phyloP scores from a whole-genome alignment of 768 basidiomycete genomes.

The Tulasnella calospora region DNA sequence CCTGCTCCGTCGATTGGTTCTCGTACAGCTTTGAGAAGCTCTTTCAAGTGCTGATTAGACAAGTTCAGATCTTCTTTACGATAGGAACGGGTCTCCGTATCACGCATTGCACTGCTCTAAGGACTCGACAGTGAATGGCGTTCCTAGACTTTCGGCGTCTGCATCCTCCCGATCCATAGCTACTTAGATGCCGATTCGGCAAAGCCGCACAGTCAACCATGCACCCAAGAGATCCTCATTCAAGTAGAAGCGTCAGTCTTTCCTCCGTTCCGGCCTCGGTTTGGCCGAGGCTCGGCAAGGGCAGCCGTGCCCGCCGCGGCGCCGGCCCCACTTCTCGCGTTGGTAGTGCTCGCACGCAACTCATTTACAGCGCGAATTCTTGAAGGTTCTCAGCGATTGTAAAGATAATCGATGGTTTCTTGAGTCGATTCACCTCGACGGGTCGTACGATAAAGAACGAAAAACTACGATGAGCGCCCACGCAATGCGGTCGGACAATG shows the following conservation, averaged over 20 bases:
- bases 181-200: not conserved
- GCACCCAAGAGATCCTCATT: not conserved
- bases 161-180: not conserved
- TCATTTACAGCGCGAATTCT: too few relatives aligned
- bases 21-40: not conserved
- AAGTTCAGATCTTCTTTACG: not conserved
- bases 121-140: not conserved
- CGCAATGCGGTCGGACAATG: too few relatives aligned
- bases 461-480: too few relatives aligned
- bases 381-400: too few relatives aligned
- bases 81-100: not conserved
- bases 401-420: too few relatives aligned
- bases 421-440: too few relatives aligned
- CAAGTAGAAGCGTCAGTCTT: not conserved
- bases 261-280: not conserved
- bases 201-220: not conserved
- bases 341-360: not conserved
- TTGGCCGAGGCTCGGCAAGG: slow-evolving; percentile 12
- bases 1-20: not conserved
- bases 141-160: not conserved
- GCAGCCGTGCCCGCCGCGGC: not conserved
- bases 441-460: too few relatives aligned
- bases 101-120: not conserved
- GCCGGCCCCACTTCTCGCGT: not conserved
- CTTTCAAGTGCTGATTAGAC: not conserved